Evolutionary conservation across 73 alveolate species (phyloP).

Genomic region (Paramecium bursaria): DNA sequence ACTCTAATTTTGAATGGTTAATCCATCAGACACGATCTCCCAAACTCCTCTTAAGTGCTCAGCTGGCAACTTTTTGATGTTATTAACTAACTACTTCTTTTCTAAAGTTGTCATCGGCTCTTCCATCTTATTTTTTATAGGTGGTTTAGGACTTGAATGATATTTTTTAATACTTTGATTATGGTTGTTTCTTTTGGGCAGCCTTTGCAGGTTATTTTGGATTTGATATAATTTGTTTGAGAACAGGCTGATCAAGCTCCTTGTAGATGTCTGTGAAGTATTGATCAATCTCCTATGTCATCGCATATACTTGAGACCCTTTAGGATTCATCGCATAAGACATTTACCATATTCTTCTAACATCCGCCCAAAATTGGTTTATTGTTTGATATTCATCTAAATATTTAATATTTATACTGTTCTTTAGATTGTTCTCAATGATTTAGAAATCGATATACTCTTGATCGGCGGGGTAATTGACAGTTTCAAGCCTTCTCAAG

Average conservation of each 20-base stretch:
- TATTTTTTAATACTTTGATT: not conserved
- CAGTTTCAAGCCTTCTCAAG: constrained; percentile 49
- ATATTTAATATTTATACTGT: constrained; percentile 15
- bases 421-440: constrained; percentile 47
- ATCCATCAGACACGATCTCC: constrained; percentile 67
- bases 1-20: constrained; percentile 55
- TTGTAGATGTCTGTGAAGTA: constrained; percentile 32
- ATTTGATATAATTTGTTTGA: not conserved
- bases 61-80: constrained; percentile 53
- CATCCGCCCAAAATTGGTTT: constrained; percentile 50
- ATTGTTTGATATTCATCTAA: constrained; percentile 42
- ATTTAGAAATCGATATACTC: constrained; percentile 49
- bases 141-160: not conserved
- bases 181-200: not conserved
- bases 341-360: constrained; percentile 46
- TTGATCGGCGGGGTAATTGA: constrained; percentile 30
- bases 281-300: constrained; percentile 48
- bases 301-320: constrained; percentile 56
- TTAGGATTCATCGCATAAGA: constrained; percentile 53
- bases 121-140: constrained; percentile 50
- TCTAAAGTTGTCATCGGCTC: constrained; percentile 65
- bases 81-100: constrained; percentile 57
- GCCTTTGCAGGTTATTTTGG: not conserved
- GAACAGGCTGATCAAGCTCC: constrained; percentile 34
- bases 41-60: constrained; percentile 70